Conservation (phyloP, 306 rosid genomes). For the Glycine latifolia region DNA sequence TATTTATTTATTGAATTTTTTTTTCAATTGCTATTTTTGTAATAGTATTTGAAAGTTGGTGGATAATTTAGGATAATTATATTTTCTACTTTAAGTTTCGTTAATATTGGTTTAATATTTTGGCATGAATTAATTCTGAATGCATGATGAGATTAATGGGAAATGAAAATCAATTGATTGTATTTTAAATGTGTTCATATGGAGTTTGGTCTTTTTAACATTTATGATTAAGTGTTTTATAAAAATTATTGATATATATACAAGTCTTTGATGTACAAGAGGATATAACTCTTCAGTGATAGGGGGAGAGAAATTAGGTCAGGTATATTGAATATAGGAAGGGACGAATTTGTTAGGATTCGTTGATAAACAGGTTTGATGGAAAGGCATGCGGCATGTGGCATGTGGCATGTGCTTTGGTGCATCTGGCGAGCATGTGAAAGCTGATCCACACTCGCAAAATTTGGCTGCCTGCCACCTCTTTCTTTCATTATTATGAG, state of each 20-base stretch:
- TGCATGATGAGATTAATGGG: not conserved
- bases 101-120: not conserved
- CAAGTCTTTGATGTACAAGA: too few species aligned
- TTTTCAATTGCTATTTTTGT: not conserved
- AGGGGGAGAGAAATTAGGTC: too few species aligned
- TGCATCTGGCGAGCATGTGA: conserved; percentile 49
- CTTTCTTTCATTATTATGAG: conserved; percentile 5
- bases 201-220: too few species aligned
- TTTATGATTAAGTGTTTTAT: too few species aligned
- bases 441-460: conserved; percentile 10
- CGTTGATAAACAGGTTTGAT: not conserved
- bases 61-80: too few species aligned
- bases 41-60: too few species aligned
- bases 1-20: not conserved
- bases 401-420: conserved; percentile 45
- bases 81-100: not conserved
- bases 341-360: not conserved
- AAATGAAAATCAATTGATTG: not conserved
- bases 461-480: conserved; percentile 9
- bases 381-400: too few species aligned
- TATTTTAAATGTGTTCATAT: too few species aligned
- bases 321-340: too few species aligned
- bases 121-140: not conserved
- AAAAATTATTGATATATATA: too few species aligned
- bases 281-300: too few species aligned